Base-by-base conservation (phyloP, 2,329 filamentous ascomycete genomes). In the Aspergillus fructus region DNA sequence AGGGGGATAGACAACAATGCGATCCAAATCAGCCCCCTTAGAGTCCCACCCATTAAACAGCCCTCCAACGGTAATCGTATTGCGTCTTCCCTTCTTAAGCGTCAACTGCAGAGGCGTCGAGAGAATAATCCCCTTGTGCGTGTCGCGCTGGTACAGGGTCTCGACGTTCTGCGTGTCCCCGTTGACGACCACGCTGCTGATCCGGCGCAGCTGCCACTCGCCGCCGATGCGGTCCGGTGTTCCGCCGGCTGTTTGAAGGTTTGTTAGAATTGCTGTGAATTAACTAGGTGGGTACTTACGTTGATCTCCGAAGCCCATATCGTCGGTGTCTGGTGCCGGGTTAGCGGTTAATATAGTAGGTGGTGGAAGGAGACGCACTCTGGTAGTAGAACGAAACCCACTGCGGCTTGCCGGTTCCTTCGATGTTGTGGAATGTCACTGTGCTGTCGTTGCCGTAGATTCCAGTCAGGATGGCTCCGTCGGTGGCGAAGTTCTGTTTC, bases 111-210 rank as follows among this genome's bases (percentile, higher is more conserved):
- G 71, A 4, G 85, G 82, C 0, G 84, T 81, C 5, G 82, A 85
- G 2, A 87, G 62, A 21, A 87, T 78, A 12, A 87, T 80, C 0
- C 84, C 82, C 71, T 87, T 87, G 64, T 84, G 79, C 1, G 81
- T 82, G 56, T 86, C 81, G 45, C 82, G 74, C 70, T 83, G 80
- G 62, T 77, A 82, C 19, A 84, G 65, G 6, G 80, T 80, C 60
- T 83, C 73, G 3, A 83, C 73, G 24, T 77, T 75, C 47, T 81
- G 74, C 0, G 72, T 78, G 50, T 78, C 74, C 3, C 77, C 80
- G 59, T 85, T 87, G 2, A 87, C 81, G 0, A 85, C 73, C 2
- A 87, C 84, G 48, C 84, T 85, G 64, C 80, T 81, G 55, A 87
- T 82, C 9, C 85, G 79, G 4, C 84, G 79, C 5, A 87, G 71